Evolutionary conservation across 73 alveolate genomes (phyloP), one percentile per base, ranked within the genome.

Genomic region (Paramecium sonneborni): DNA sequence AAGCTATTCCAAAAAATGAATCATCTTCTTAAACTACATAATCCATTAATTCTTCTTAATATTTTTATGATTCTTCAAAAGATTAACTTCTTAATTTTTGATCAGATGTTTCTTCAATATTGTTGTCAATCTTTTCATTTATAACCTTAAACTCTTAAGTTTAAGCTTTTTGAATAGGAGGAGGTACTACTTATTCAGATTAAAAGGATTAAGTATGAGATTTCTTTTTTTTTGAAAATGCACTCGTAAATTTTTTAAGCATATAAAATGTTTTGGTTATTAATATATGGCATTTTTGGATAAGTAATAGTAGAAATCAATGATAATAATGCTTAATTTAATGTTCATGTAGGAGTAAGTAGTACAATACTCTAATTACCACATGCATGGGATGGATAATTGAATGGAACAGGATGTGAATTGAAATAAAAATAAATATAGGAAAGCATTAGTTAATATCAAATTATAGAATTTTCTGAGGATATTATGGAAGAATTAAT

Each of bases 11-110:
- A 44, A 79, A 79, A 24, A 79, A 62, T 20, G 76, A 43, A 44
- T 79, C 90, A 79, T 79, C 90, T 24, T 79, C 69, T 46, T 43
- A 6, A 1, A 79, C 90, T 34, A 30, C 28, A 79, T 79, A 79
- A 15, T 79, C 90, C 55, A 79, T 30, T 18, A 43, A 79, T 41
- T 79, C 70, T 24, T 43, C 41, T 12, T 21, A 14, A n/a, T 44
- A 26, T 79, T 79, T 62, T 9, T 1, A 5, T 4, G 74, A 18
- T 41, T 79, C 41, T 21, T 79, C 76, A 39, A 79, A 79, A 3
- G 44, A 79, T 41, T 39, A 9, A 9, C 84, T 62, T 62, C 84
- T 62, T 79, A 41, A 34, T 24, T 79, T 46, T 24, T 39, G 18
- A 18, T 43, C 18, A 8, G 10, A 79, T 46, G 23, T 62, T 79